Percentiles rank a stretch among this genome's conserved stretches.
These are phyloP conservation scores for Blastobotrys capitulatus DNA, from an alignment of 1,139 yeast genomes.

Conservation along the genomic window DNA sequence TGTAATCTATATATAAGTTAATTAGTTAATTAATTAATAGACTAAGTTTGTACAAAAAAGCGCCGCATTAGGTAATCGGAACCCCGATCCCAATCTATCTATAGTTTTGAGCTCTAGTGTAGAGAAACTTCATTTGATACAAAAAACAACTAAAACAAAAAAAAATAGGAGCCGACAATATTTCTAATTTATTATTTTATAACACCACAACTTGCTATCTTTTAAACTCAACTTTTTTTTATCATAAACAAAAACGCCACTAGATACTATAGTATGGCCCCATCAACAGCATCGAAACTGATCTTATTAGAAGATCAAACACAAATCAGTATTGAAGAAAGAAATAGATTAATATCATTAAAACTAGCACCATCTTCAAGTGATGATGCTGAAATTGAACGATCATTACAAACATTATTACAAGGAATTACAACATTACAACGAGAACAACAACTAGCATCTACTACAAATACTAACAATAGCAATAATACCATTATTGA, in stretches of 20 bases:
- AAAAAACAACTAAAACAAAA: no score
- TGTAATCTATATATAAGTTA: no score
- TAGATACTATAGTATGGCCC: constrained; percentile 8
- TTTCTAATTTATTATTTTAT: no score
- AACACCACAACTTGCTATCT: no score
- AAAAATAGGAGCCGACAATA: no score
- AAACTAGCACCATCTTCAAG: constrained; percentile 47
- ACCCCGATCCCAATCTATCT: no score
- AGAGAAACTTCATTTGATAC: no score
- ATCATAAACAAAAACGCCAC: not conserved
- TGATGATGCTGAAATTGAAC: constrained; percentile 50
- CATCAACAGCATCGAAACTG: constrained; percentile 20
- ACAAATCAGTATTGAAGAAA: constrained; percentile 44
- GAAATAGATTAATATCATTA: constrained; percentile 42
- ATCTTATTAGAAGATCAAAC: constrained; percentile 37
- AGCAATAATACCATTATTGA: constrained; percentile 6
- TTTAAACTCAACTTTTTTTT: no score
- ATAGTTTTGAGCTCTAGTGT: no score
- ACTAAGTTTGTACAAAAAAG: no score
- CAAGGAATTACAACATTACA: constrained; percentile 31
- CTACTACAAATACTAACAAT: not conserved
- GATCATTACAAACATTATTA: constrained; percentile 38
- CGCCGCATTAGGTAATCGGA: no score
- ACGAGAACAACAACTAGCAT: constrained; percentile 16
- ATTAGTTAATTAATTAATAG: no score